Percentiles rank a stretch among this genome's conserved stretches.
Conservation (phyloP, 1,284 basidiomycete genomes). For the Rhizopogon parksii region DNA sequence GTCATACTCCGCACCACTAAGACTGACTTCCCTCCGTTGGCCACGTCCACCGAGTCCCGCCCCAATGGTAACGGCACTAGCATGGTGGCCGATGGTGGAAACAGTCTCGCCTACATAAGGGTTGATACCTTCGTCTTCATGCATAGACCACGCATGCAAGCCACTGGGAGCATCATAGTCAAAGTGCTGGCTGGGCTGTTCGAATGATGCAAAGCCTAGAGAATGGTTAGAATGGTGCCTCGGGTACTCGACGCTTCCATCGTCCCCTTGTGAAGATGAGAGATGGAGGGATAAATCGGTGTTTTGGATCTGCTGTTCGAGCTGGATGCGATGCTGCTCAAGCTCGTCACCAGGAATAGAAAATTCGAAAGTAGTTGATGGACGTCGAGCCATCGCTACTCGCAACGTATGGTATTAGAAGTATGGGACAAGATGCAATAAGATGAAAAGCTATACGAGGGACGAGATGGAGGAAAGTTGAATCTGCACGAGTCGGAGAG, state of each 20-base stretch:
- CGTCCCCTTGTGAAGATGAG: constrained; percentile 35
- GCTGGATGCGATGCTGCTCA: constrained; percentile 63
- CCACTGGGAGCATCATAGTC: constrained; percentile 47
- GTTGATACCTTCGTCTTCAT: constrained; percentile 56
- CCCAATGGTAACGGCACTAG: constrained; percentile 77
- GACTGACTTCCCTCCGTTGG: constrained; percentile 45
- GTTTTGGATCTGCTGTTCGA: constrained; percentile 67
- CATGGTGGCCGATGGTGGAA: constrained; percentile 82
- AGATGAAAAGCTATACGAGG: constrained; percentile 11
- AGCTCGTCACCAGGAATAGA: constrained; percentile 61
- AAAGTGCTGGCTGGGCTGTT: constrained; percentile 51
- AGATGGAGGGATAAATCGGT: constrained; percentile 66
- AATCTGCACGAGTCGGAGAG: too few relatives aligned
- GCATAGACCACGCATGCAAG: constrained; percentile 59
- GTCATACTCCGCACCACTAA: constrained; percentile 79
- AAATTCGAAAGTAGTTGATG: constrained; percentile 22
- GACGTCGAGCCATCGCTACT: constrained; percentile 21
- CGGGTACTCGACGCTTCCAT: constrained; percentile 57
- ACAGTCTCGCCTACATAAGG: constrained; percentile 63
- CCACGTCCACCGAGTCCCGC: constrained; percentile 63
- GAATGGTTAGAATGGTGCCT: constrained; percentile 53
- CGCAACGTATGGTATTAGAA: constrained; percentile 5
- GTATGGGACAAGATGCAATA: constrained; percentile 12
- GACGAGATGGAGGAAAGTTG: background rate
- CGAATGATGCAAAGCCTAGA: constrained; percentile 55